Evolutionary conservation across 306 rosid species (phyloP), one percentile per base, ranked within the genome.

Genomic region (Echinosophora koreensis): DNA sequence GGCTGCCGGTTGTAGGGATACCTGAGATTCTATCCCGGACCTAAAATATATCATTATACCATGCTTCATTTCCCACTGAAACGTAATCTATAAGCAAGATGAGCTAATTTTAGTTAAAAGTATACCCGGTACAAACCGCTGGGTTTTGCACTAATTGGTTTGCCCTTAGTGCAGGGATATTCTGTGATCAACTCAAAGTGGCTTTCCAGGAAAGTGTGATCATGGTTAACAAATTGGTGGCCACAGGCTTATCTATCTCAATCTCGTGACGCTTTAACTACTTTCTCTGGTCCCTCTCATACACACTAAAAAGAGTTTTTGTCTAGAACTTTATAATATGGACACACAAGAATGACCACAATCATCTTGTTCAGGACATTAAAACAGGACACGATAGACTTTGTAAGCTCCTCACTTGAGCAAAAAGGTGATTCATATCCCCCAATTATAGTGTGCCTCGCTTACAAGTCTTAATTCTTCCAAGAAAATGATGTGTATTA

Each of bases 401-500:
- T 35, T 41, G 52, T 32, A 39, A 63, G 63, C 6, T 61, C 16
- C 78, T 63, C 59, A 71, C 37, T 71, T 6, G 3, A 13, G 22
- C 12, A 4, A 73, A 80, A 73, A 65, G 5, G 8, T 42, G 3
- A 37, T 34, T 56, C 27, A 35, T 65, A 17, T 8, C 11, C 15
- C 17, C 66, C 70, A 80, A 34, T 32, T 1, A 41, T 44, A 56
- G 27, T 56, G 22, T 55, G 74, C 62, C 83, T 64, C 8, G 17
- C 17, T 41, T 28, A 22, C 56, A 55, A 38, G 57, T 58, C 76
- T 10, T 11, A 6, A 6, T 35, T 18, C 27, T 42, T 17, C 50
- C 78, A 27, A 47, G n/a, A 46, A 22, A 28, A 10, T 3, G 1
- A 4, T 0, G 1, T n/a, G n/a, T n/a, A 22, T 22, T 1, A 3